These are phyloP conservation scores for Tardiomyces blankii DNA, from an alignment of 1,139 yeast genomes.

Conservation along the genomic window DNA sequence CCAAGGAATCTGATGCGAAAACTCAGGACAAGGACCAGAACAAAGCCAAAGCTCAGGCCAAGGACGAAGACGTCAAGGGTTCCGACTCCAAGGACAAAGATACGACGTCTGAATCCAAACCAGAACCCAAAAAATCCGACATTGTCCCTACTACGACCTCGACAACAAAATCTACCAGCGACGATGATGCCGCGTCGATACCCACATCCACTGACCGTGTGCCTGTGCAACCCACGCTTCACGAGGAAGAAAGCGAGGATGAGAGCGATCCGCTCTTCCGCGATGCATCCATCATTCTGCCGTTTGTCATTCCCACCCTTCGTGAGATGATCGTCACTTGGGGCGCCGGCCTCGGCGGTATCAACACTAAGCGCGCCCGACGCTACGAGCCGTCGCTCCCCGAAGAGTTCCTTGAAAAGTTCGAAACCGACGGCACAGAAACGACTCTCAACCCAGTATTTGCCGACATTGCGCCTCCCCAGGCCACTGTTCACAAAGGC, in stretches of 20 bases:
- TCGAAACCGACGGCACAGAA: conserved; percentile 15
- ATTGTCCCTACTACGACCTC: not conserved
- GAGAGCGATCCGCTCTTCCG: conserved; percentile 8
- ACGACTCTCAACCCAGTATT: conserved; percentile 12
- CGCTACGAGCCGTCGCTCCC: conserved; percentile 30
- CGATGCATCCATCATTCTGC: conserved; percentile 25
- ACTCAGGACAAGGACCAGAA: too few species aligned
- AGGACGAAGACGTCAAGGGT: too few species aligned
- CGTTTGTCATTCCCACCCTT: conserved; percentile 28
- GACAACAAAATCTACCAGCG: not conserved
- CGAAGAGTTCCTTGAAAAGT: conserved; percentile 27
- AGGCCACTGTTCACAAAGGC: conserved; percentile 18
- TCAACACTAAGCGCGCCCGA: conserved; percentile 24
- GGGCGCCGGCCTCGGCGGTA: conserved; percentile 33
- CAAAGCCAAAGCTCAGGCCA: too few species aligned
- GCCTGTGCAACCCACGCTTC: not conserved
- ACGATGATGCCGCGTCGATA: not conserved
- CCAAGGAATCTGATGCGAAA: too few species aligned
- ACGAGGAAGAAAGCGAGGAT: conserved; percentile 4
- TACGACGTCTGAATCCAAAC: too few species aligned
- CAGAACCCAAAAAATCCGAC: too few species aligned
- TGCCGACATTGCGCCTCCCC: conserved; percentile 15
- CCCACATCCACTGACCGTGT: not conserved
- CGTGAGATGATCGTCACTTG: conserved; percentile 31
- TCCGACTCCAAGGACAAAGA: too few species aligned